Evolutionary conservation across 73 alveolate genomes (phyloP).

Genomic region (Blepharisma stoltei): DNA sequence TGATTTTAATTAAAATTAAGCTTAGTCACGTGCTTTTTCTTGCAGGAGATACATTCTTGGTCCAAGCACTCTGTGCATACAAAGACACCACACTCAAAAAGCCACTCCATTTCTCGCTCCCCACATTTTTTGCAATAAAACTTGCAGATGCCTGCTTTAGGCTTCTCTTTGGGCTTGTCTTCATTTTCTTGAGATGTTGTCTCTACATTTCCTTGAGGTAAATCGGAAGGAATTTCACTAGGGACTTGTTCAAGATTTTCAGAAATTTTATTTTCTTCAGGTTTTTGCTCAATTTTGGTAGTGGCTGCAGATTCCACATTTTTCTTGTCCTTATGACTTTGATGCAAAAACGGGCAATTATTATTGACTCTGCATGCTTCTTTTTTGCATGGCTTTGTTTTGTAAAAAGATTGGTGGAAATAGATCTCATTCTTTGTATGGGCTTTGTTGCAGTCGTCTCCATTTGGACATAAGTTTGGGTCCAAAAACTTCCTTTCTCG

Average conservation of each 20-base stretch:
- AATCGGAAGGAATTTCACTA: not conserved
- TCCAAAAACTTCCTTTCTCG: not conserved
- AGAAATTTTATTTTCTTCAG: not conserved
- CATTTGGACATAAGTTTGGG: not conserved
- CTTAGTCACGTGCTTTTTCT: not conserved
- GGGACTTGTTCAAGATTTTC: not conserved
- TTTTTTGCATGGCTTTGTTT: not conserved
- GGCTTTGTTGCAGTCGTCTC: constrained; percentile 5
- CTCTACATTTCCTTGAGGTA: not conserved
- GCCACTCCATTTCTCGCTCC: constrained; percentile 2
- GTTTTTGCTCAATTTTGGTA: not conserved
- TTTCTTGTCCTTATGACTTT: not conserved
- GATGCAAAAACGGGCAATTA: not conserved
- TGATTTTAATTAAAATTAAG: not conserved
- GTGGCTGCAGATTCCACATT: not conserved
- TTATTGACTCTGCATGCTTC: not conserved
- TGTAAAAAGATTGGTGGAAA: not conserved
- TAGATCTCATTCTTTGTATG: constrained; percentile 19
- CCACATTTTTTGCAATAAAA: not conserved
- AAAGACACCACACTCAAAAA: constrained; percentile 7
- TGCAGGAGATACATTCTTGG: not conserved
- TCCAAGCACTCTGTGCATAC: not conserved
- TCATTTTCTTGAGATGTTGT: not conserved
- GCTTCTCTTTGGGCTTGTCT: not conserved
- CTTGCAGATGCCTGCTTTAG: not conserved